Evolutionary conservation across 345 rosid species (phyloP), one percentile per base, ranked within the genome.

Genomic region (Euclidium syriacum): DNA sequence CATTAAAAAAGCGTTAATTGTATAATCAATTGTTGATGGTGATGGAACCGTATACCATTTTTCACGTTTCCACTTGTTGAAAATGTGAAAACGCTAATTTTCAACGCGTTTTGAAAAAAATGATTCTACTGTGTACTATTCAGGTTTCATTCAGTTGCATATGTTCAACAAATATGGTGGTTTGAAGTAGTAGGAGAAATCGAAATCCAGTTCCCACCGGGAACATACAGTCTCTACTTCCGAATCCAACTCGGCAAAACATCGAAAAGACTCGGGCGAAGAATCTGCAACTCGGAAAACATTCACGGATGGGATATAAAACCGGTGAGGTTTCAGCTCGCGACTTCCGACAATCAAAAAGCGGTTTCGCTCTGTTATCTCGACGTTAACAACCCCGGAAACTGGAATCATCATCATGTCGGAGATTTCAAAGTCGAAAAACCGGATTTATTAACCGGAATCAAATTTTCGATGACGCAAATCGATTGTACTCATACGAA

Each of bases 101-200:
- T n/a, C n/a, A n/a, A n/a, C n/a, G n/a, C n/a, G n/a, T n/a, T n/a
- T n/a, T n/a, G n/a, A n/a, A n/a, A n/a, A n/a, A n/a, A n/a, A n/a
- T n/a, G n/a, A n/a, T n/a, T n/a, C n/a, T n/a, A n/a, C n/a, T n/a
- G 9, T 51, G 25, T 64, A 44, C 41, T 10, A 8, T 66, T 70
- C 48, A 86, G 96, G 72, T 91, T 86, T 61, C 73, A 74, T 1
- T 73, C 83, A 17, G 85, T 85, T 30, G 92, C 98, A 7, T 91
- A 89, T 76, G 90, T 91, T 19, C 98, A 86, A 71, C 98, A 91
- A 72, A 82, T 83, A 29, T 91, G 98, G 98, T 88, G 98, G 98
- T 85, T 88, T 26, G 95, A 91, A 69, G 94, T 85, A 33, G 88
- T 79, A 38, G 98, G 98, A 24, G 83, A 85, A 62, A 44, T 88